Base-by-base conservation (phyloP, 352 stramenopile species). In the Saprolegnia parasitica region DNA sequence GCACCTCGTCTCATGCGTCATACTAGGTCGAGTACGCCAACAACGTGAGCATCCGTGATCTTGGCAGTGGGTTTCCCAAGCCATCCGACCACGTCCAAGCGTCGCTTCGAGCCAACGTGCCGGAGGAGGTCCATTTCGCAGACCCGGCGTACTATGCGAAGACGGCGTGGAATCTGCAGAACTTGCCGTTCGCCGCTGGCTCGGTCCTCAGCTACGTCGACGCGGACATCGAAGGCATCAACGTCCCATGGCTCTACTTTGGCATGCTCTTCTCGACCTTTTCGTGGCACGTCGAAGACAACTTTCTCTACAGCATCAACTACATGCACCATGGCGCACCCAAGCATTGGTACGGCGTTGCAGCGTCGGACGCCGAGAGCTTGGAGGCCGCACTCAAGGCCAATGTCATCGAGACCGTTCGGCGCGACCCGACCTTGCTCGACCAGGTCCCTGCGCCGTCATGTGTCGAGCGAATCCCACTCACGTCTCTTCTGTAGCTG, bases 221-320 rank as follows among this genome's bases (percentile, higher is more conserved):
- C 56, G 88, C 96, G 16, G 83, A 84, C 23, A 97, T 99, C 65
- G 98, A 98, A 60, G 97, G 97, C 3, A 96, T 99, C 52, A 99
- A 98, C 71, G 91, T 99, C 21, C 97, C 97, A 8, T 99, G 97
- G 97, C 78, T 99, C 47, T 99, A 99, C 79, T 97, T 98, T 73
- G 97, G 97, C 20, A 98, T 98, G 81, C 75, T 99, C 3, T 99
- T 99, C 72, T 93, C 93, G 1, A 97, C 96, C 0, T 99, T 99
- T 75, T 98, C 91, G 74, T 99, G 96, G 96, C 97, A 99, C 76
- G 98, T 94, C 32, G 97, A 99, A 78, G 97, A 99, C 77, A 98
- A 99, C 77, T 98, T 98, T 83, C 95, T 99, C 76, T 99, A 98
- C 74, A 98, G 88, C 56, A 98, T 99, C 72, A 99, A 99, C 76